Evolutionary conservation across 345 rosid species (phyloP), one percentile per base, ranked within the genome.

Genomic region (Luvunga scandens): DNA sequence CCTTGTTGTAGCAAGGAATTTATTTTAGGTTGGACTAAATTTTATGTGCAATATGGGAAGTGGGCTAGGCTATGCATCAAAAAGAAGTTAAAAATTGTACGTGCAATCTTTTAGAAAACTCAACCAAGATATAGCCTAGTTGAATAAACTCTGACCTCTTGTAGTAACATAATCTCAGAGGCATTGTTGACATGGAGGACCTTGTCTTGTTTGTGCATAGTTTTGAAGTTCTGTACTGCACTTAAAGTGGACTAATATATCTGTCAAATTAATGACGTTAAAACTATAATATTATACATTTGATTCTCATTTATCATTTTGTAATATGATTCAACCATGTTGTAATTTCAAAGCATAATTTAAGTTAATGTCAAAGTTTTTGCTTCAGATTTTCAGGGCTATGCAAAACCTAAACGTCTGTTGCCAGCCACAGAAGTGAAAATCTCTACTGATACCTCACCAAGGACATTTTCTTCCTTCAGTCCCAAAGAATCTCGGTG

Each of bases 311-410:
- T 1, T 22, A 56, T 56, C 64, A 19, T 72, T 74, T 73, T 45
- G 34, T 33, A 42, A 24, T 68, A 31, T 45, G 22, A 63, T 72
- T 78, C 31, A 27, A n/a, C n/a, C 30, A 57, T 56, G 64, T 75
- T 30, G 81, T 16, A 18, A 75, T 8, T 36, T 36, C 30, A 36
- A 71, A 66, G 38, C 39, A 42, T 39, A 57, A 31, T 66, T 30
- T 45, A 30, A 77, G 66, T 9, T 39, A 71, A 63, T 24, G 69
- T 45, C 33, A 65, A 50, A 76, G 73, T 14, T n/a, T 77, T 66
- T 71, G 31, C 48, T 82, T 80, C 84, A 93, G 98, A 93, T 85
- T 95, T 89, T 78, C 91, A 89, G 89, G 90, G 81, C n/a, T 92
- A 85, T 82, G 93, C 91, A 68, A 89, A 81, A 83, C 97, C 98